These are phyloP conservation scores for Cardiosporidium cionae DNA, from an alignment of 169 alveolate genomes.

Conservation along the genomic window DNA sequence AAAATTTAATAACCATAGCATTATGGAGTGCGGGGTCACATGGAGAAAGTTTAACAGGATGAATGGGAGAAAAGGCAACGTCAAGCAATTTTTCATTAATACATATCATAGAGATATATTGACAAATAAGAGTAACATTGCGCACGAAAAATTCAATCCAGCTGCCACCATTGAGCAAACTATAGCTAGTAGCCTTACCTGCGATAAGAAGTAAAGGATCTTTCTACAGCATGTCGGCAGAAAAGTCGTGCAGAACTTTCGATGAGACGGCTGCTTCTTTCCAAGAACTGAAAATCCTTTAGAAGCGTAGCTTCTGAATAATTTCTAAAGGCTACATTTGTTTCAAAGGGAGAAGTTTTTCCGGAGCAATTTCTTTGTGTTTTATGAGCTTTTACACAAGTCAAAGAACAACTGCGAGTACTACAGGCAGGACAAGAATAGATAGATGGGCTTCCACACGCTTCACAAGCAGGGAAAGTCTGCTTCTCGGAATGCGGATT, in stretches of 20 bases:
- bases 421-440: not conserved
- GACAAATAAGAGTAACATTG: not conserved
- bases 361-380: not conserved
- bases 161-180: too few species aligned
- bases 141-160: too few species aligned
- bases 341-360: not conserved
- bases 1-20: not conserved
- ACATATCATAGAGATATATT: not conserved
- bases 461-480: too few species aligned
- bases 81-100: not conserved
- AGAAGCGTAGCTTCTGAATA: not conserved
- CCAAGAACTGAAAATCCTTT: not conserved
- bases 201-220: not conserved
- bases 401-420: not conserved
- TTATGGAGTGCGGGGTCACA: not conserved
- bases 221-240: not conserved
- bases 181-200: too few species aligned
- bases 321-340: not conserved
- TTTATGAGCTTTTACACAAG: not conserved
- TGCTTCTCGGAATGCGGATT: too few species aligned
- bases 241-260: not conserved
- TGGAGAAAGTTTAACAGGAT: not conserved
- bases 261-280: not conserved
- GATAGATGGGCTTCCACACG: too few species aligned
- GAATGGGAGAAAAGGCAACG: not conserved